Evolutionary conservation across 2,329 filamentous ascomycete genomes (phyloP).

Genomic region (Epichloe festucae): DNA sequence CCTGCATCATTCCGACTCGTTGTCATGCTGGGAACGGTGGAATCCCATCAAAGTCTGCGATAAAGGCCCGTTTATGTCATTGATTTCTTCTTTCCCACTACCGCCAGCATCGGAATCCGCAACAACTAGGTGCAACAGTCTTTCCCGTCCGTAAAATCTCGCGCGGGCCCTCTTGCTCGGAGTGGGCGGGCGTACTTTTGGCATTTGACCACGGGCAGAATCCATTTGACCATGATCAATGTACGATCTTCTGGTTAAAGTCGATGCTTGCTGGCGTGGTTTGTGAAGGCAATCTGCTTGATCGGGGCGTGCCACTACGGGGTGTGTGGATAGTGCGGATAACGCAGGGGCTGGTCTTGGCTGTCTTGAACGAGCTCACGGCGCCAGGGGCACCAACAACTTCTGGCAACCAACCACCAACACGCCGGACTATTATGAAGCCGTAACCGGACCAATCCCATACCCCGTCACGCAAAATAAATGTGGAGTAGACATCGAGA

Average conservation of each 20-base stretch:
- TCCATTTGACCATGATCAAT: conserved; percentile 2
- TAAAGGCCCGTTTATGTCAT: background rate
- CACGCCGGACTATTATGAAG: background rate
- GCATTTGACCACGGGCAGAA: conserved; percentile 2
- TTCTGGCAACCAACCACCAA: background rate
- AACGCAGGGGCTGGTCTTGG: background rate
- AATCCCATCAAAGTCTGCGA: background rate
- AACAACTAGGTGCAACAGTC: background rate
- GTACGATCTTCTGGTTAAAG: conserved; percentile 5
- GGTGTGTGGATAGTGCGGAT: background rate
- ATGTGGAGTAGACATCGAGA: conserved; percentile 6
- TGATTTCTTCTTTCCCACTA: background rate
- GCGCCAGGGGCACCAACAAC: background rate
- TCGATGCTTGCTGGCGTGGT: conserved; percentile 3
- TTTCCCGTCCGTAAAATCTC: background rate
- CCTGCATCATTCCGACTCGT: too few species aligned
- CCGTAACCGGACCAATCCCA: conserved; percentile 5
- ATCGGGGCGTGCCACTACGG: background rate
- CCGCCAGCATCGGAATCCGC: background rate
- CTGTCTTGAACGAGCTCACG: conserved; percentile 1
- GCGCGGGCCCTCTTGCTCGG: background rate
- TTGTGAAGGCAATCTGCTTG: background rate
- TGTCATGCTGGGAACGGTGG: background rate
- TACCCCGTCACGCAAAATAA: background rate
- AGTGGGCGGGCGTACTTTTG: background rate